Percentiles rank a stretch among this genome's conserved stretches.
Evolutionary conservation across 768 basidiomycete species (phyloP).

Genomic region (Boletus insuetus): DNA sequence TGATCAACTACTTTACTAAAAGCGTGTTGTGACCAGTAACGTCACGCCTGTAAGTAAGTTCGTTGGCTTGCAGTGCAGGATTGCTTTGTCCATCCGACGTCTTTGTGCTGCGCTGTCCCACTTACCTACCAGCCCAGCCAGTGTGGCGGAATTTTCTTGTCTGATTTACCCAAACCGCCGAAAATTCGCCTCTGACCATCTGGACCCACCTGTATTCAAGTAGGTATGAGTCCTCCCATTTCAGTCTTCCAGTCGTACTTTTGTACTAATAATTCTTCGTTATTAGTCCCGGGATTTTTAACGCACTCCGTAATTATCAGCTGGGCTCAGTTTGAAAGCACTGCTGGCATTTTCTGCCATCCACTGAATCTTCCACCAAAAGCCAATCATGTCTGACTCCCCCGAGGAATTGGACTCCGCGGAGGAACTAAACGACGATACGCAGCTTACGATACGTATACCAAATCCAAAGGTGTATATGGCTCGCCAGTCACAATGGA

Average conservation of each 20-base stretch:
- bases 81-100: constrained; percentile 26
- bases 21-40: constrained; percentile 34
- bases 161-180: constrained; percentile 11
- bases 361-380: constrained; percentile 8
- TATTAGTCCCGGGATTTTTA: constrained; percentile 5
- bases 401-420: constrained; percentile 38
- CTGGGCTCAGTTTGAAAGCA: not conserved
- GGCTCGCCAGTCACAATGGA: constrained; percentile 72
- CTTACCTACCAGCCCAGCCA: constrained; percentile 7
- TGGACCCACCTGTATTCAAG: constrained; percentile 7
- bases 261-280: constrained; percentile 8
- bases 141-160: constrained; percentile 4
- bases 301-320: constrained; percentile 5
- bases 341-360: constrained; percentile 17
- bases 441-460: constrained; percentile 60
- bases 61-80: constrained; percentile 28
- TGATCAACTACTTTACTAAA: constrained; percentile 34
- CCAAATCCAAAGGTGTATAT: constrained; percentile 66
- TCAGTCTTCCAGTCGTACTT: not conserved
- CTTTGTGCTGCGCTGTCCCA: constrained; percentile 11
- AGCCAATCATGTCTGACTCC: constrained; percentile 34
- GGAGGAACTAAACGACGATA: constrained; percentile 45
- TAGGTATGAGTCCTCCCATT: constrained; percentile 11
- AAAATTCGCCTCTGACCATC: constrained; percentile 7
- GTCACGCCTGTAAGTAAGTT: constrained; percentile 38